Evolutionary conservation across 495 filamentous ascomycete genomes (phyloP), one percentile per base, ranked within the genome.

Genomic region (Hypoxylon fragiforme): DNA sequence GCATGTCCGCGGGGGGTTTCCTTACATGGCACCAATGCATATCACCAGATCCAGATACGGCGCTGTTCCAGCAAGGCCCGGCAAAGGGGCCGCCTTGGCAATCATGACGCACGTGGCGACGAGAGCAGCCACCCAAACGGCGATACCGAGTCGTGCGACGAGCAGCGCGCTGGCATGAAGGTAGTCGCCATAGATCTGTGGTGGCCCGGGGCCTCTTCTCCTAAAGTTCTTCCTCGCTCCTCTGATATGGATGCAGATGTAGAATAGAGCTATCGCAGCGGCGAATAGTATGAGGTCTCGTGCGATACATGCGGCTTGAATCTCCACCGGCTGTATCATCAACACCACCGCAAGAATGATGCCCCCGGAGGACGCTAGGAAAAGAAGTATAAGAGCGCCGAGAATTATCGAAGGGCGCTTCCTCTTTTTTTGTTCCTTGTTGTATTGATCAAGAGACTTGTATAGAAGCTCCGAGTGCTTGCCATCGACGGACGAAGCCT

Each of bases 151-250:
- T 30, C 65, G 60, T n/a, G 62, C 49, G n/a, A 62, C 35, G n/a
- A 68, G 52, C 39, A 68, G 47, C 20, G 65, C 65, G n/a, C 65
- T 63, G 28, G 62, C 65, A 36, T 65, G 65, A 8, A 67, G 43
- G 26, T 65, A 67, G 0, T 60, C 26, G 11, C 65, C 65, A 9
- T 65, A 53, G 1, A 57, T 42, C 30, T 65, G 62, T 13, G 65
- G 65, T 12, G 62, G 62, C 1, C 59, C 53, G 2, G 35, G 13
- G 2, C 59, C 50, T 35, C 39, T 40, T 19, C 53, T 54, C 26
- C 9, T 55, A 19, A 52, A 53, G 19, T 61, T 38, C 19, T 44
- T 65, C 31, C 56, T 16, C 5, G 65, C 62, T 11, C 55, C 65
- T 31, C 59, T 50, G 35, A 68, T 42, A 44, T 68, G 65, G 11